A percentile compares a stretch with the other conserved stretches of the same genome.
These are phyloP conservation scores for Exophiala lecanii-corni DNA, from an alignment of 2,329 filamentous ascomycete genomes.

Conservation along the genomic window DNA sequence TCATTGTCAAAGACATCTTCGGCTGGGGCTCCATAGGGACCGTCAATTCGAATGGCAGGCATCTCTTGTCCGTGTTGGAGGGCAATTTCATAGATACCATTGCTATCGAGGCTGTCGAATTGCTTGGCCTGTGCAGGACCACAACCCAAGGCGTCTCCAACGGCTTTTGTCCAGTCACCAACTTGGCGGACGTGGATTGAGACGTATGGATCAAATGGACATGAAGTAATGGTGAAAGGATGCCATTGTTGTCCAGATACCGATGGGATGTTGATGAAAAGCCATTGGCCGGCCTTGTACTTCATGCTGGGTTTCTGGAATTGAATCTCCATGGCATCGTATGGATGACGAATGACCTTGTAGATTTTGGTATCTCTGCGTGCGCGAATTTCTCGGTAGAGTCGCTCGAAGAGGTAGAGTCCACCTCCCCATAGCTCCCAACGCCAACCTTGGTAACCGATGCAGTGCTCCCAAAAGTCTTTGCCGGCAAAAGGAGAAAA, in stretches of 20 bases:
- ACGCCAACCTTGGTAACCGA: conserved; percentile 94
- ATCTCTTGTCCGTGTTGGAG: conserved; percentile 89
- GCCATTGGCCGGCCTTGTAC: conserved; percentile 98
- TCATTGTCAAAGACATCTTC: conserved; percentile 97
- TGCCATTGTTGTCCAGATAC: conserved; percentile 93
- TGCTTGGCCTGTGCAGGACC: conserved; percentile 82
- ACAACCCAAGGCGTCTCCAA: conserved; percentile 94
- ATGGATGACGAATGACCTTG: conserved; percentile 91
- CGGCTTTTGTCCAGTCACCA: conserved; percentile 87
- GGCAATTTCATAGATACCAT: conserved; percentile 97
- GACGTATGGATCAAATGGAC: conserved; percentile 90
- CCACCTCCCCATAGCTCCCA: conserved; percentile 88
- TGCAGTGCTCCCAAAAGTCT: conserved; percentile 83
- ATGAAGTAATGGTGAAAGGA: conserved; percentile 98
- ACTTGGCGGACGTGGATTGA: conserved; percentile 94
- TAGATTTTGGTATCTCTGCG: conserved; percentile 82
- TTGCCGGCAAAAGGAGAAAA: conserved; percentile 80
- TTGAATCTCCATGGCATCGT: conserved; percentile 95
- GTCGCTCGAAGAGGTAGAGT: conserved; percentile 78
- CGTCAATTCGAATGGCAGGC: conserved; percentile 85
- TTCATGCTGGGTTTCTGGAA: conserved; percentile 94
- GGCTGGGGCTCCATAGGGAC: conserved; percentile 91
- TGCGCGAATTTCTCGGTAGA: conserved; percentile 86
- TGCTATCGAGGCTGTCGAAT: conserved; percentile 83
- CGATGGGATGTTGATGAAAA: conserved; percentile 89